phyloP scores from a whole-genome alignment of 495 filamentous ascomycete species.

The Talaromyces thailandensis region DNA sequence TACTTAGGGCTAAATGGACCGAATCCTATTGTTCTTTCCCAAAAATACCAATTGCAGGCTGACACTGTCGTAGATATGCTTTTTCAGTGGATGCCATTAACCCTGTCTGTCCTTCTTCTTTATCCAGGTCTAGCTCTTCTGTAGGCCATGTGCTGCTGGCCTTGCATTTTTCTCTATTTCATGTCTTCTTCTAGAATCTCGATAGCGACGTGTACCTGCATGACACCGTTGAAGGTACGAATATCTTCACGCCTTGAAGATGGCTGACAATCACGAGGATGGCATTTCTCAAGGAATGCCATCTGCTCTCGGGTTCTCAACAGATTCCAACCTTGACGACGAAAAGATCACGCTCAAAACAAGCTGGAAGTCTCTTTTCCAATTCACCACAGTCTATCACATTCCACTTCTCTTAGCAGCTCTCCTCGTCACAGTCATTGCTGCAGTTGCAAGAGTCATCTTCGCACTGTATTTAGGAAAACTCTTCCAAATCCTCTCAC shows the following conservation, averaged over 20 bases:
- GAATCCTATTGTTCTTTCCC: slow-evolving; percentile 4
- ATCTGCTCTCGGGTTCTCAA: background rate
- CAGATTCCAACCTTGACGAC: background rate
- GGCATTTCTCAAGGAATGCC: background rate
- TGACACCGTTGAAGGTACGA: background rate
- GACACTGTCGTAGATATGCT: background rate
- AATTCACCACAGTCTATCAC: slow-evolving; percentile 61
- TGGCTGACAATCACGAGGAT: background rate
- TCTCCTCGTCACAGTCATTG: slow-evolving; percentile 45
- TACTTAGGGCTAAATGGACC: background rate
- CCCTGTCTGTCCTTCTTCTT: background rate
- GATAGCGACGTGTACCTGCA: background rate
- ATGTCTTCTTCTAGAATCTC: background rate
- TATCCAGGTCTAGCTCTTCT: background rate
- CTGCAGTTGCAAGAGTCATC: slow-evolving; percentile 53
- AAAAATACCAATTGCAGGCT: background rate
- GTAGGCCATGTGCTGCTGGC: background rate
- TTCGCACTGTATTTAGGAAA: slow-evolving; percentile 66
- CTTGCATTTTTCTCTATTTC: background rate
- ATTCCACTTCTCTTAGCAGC: slow-evolving; percentile 41
- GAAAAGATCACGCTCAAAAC: slow-evolving; percentile 5
- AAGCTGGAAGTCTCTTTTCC: slow-evolving; percentile 52
- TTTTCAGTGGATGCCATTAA: background rate
- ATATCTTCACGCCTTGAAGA: background rate
- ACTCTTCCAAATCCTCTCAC: slow-evolving; percentile 63